Evolutionary conservation across 306 rosid species (phyloP), one percentile per base, ranked within the genome.

Genomic region (Senna siamea): DNA sequence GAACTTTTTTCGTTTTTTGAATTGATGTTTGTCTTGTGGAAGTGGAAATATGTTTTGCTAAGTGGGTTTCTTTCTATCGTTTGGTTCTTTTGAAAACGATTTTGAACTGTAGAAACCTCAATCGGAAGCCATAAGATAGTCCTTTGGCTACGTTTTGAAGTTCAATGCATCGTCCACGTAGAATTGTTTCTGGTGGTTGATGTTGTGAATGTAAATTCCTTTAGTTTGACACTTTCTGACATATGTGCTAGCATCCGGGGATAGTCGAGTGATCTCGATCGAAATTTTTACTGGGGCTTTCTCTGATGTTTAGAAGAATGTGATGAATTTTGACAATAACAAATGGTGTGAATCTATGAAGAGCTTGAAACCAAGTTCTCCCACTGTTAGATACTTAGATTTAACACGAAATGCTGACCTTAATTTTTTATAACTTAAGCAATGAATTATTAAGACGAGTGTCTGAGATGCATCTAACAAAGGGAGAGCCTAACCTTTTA

Each of bases 361-460:
- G 38, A 23, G 38, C 62, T 26, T 56, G 62, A 12, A 19, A 19
- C 13, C 14, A 8, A 37, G 40, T 28, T 57, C 40, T 15, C 40
- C 40, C 40, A 57, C 63, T 28, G 19, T 28, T 28, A 57, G 63
- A 57, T 57, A 40, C n/a, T n/a, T n/a, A n/a, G n/a, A n/a, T n/a
- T n/a, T 28, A 26, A 57, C 63, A 12, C 1, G 38, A 28, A 6
- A 26, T 13, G 12, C 14, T 57, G 40, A 8, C 41, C 41, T 57
- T 14, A 1, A 37, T 5, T 37, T 2, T 37, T 4, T 37, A 37
- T 5, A 37, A 37, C 6, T 37, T 37, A 37, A 6, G 7, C 41
- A 37, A 37, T 2, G 41, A 37, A 37, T 3, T 37, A 37, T 37
- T 3, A 37, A n/a, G 37, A 5, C n/a, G 20, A 48, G 20, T 17